Evolutionary conservation across 2,329 filamentous ascomycete genomes (phyloP), one percentile per base, ranked within the genome.

Genomic region (Fusarium verticillioides): DNA sequence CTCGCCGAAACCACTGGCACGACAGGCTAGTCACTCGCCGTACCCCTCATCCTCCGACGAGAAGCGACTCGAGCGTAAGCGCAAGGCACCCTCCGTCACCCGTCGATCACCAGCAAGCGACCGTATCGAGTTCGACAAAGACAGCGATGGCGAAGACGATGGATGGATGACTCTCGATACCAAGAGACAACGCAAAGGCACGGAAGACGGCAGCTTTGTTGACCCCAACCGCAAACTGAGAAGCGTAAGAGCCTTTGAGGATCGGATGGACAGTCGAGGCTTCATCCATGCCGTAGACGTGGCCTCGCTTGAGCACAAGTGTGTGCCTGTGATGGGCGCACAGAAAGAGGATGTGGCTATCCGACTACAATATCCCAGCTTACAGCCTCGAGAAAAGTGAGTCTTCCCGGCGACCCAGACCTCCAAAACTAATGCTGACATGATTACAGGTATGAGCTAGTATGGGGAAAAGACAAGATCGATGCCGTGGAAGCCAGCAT

Each of bases 301-400:
- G 28, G 87, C 87, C 42, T 88, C 84, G 49, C 80, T 87, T 28
- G 82, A 84, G 60, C 83, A 85, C 10, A 87, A 86, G 46, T 89
- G 87, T 66, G 85, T 86, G 34, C 85, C 86, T 2, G 85, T 86
- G 18, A 83, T 88, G 66, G 84, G 85, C 43, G 83, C 86, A 6
- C 82, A 83, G 53, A 82, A 85, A 53, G 85, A 90, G 66, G 87
- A 90, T 65, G 85, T 91, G 11, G 84, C 82, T 16, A 89, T 97
- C 66, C 85, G 91, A 78, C 84, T 98, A 75, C 93, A 96, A 81
- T 98, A 98, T 82, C 96, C 96, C 15, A 95, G 94, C 81, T 85
- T 87, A 70, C 88, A 90, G 63, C 87, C 87, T 56, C 88, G 88
- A 60, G 94, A 96, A 82, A 90, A 87, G 90, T 93, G 84, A 77